Percentiles rank a stretch among this genome's conserved stretches.
These are phyloP conservation scores for Lasiodiplodia citricola DNA, from an alignment of 2,329 filamentous ascomycete genomes.

Conservation along the genomic window DNA sequence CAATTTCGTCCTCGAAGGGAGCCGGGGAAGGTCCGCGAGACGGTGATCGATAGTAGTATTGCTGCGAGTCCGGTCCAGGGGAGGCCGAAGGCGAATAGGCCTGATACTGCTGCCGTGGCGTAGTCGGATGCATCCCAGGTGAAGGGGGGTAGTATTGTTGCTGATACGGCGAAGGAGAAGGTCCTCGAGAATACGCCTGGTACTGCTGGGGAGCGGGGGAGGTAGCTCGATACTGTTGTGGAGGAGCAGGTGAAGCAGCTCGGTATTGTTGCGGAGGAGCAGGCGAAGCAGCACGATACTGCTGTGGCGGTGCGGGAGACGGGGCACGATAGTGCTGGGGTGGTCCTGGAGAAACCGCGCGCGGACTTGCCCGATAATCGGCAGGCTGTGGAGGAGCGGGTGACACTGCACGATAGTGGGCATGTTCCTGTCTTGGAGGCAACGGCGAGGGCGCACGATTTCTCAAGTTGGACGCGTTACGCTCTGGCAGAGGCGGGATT, in stretches of 20 bases:
- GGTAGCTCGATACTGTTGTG: conserved; percentile 30
- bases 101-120: conserved; percentile 28
- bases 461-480: conserved; percentile 6
- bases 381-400: conserved; percentile 44
- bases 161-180: conserved; percentile 25
- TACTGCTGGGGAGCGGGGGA: conserved; percentile 38
- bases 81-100: conserved; percentile 28
- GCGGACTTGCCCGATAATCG: conserved; percentile 1
- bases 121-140: conserved; percentile 40
- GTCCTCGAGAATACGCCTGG: conserved; percentile 34
- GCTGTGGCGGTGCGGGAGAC: conserved; percentile 32
- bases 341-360: conserved; percentile 34
- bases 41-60: conserved; percentile 28
- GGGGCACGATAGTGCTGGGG: conserved; percentile 31
- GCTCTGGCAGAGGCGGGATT: conserved; percentile 18
- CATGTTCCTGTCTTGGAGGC: conserved; percentile 30
- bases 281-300: conserved; percentile 34
- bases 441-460: conserved; percentile 30
- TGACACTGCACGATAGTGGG: conserved; percentile 37
- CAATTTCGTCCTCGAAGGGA: conserved; percentile 43
- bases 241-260: conserved; percentile 9
- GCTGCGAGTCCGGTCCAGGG: conserved; percentile 15
- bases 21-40: conserved; percentile 28
- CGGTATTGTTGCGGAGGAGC: conserved; percentile 27
- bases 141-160: conserved; percentile 38